Conservation (phyloP, 2,329 filamentous ascomycete species). For the Zasmidium cellare region DNA sequence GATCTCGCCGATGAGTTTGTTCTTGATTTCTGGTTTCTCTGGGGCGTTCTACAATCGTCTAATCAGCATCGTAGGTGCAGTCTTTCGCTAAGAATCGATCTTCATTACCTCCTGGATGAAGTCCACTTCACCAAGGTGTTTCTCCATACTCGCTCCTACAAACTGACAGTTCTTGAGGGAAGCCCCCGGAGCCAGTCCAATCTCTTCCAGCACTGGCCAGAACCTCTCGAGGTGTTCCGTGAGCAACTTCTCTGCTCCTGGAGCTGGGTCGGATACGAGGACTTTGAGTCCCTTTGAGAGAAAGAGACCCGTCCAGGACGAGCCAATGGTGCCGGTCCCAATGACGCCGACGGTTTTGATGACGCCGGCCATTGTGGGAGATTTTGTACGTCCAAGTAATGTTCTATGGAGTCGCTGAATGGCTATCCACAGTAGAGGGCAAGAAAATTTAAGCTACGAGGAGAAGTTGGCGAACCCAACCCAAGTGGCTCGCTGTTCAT, state of each 20-base stretch:
- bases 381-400: too few species aligned
- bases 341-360: conserved; percentile 33
- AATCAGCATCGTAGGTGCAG: too few species aligned
- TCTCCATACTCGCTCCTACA: conserved; percentile 11
- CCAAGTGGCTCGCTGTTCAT: too few species aligned
- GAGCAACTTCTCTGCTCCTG: conserved; percentile 35
- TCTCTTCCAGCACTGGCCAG: conserved; percentile 16
- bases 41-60: conserved; percentile 15
- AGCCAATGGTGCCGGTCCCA: conserved; percentile 41
- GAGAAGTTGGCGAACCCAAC: too few species aligned
- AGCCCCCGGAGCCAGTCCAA: conserved; percentile 9
- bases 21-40: conserved; percentile 42
- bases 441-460: too few species aligned
- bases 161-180: conserved; percentile 17
- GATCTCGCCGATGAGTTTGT: conserved; percentile 37
- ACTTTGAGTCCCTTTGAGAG: conserved; percentile 39
- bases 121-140: conserved; percentile 25
- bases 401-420: too few species aligned
- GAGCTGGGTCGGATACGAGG: conserved; percentile 40
- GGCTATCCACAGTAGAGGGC: too few species aligned
- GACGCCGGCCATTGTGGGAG: too few species aligned
- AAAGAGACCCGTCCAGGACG: conserved; percentile 45
- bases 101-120: conserved; percentile 36
- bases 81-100: too few species aligned
- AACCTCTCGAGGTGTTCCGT: conserved; percentile 16